phyloP scores from a whole-genome alignment of 805 yeast genomes.

The Debaryomyces tyrocola region DNA sequence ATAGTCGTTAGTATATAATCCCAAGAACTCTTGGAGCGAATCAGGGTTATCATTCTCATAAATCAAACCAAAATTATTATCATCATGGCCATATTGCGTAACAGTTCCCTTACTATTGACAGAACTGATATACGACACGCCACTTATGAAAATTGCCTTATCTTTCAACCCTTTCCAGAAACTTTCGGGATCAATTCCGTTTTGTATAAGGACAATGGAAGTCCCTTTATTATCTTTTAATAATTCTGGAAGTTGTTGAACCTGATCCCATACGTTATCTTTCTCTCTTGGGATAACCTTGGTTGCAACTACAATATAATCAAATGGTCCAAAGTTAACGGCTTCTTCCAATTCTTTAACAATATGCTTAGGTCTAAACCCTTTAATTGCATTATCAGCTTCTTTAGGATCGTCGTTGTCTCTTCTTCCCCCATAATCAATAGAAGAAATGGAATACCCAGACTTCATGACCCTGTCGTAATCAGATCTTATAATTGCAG shows the following conservation, averaged over 20 bases:
- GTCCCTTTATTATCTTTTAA: conserved; percentile 17
- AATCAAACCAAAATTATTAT: conserved; percentile 27
- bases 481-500: conserved; percentile 34
- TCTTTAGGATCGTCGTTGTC: conserved; percentile 13
- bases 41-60: conserved; percentile 12
- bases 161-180: conserved; percentile 18
- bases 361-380: conserved; percentile 25
- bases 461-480: conserved; percentile 22
- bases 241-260: conserved; percentile 11
- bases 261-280: conserved; percentile 24
- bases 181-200: conserved; percentile 25
- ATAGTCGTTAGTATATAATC: conserved; percentile 18
- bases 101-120: conserved; percentile 24
- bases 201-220: conserved; percentile 23
- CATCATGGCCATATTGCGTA: conserved; percentile 28
- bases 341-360: conserved; percentile 30
- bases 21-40: conserved; percentile 25
- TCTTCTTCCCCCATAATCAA: conserved; percentile 25
- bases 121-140: conserved; percentile 34
- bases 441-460: conserved; percentile 32
- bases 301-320: conserved; percentile 33
- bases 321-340: conserved; percentile 25
- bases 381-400: conserved; percentile 14
- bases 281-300: conserved; percentile 29
- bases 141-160: conserved; percentile 24